Percentiles rank a stretch among this genome's conserved stretches.
Evolutionary conservation across 2,329 filamentous ascomycete species (phyloP).

Genomic region (Sclerotinia trifoliorum): DNA sequence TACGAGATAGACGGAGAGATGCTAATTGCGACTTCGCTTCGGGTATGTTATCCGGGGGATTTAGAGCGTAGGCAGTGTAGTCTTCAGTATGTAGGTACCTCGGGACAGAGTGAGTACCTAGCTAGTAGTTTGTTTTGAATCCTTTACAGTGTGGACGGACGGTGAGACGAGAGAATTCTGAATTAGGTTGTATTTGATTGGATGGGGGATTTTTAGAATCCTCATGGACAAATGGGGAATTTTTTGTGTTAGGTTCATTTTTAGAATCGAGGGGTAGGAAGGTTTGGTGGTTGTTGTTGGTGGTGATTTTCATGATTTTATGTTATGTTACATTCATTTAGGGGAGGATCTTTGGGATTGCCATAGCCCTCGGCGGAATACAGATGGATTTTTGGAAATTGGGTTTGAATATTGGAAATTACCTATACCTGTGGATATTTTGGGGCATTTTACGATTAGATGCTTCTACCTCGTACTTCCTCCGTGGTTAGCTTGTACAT

Average conservation of each 20-base stretch:
- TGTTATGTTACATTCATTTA: conserved; percentile 2
- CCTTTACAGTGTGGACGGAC: not conserved
- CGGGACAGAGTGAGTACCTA: not conserved
- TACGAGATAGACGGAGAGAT: not conserved
- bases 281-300: not conserved
- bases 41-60: not conserved
- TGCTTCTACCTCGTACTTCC: conserved; percentile 2
- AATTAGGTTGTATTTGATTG: not conserved
- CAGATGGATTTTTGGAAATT: conserved; percentile 1
- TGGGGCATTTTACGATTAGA: not conserved
- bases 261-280: conserved; percentile 13
- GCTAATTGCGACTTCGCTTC: not conserved
- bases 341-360: not conserved
- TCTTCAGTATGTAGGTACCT: not conserved
- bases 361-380: conserved; percentile 18
- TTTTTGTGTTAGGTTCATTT: conserved; percentile 8
- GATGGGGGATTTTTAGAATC: not conserved
- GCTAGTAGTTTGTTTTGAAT: conserved; percentile 10
- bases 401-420: not conserved
- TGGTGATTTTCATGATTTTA: not conserved
- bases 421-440: not conserved
- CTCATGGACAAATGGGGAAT: not conserved
- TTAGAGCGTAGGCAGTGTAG: no score
- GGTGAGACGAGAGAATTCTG: not conserved
- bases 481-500: not conserved